These are phyloP conservation scores for Rhodotorula graminis DNA, from an alignment of 768 basidiomycete species.

Conservation along the genomic window DNA sequence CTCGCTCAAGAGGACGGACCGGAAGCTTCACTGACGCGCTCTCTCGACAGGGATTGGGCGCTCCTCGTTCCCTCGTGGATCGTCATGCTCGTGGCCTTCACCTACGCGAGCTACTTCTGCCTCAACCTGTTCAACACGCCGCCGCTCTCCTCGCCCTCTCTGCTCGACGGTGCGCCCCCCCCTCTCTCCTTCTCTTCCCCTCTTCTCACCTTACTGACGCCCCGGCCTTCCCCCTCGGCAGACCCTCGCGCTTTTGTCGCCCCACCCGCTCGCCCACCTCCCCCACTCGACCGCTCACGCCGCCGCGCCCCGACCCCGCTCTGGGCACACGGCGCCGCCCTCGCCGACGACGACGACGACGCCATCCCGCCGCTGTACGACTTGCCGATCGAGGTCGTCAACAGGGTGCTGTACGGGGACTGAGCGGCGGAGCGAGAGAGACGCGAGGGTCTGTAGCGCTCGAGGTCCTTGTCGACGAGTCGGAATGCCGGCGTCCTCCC, in stretches of 20 bases:
- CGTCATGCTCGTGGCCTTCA: slow-evolving; percentile 63
- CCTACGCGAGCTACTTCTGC: slow-evolving; percentile 71
- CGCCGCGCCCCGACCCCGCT: slow-evolving; percentile 48
- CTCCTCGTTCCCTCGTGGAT: slow-evolving; percentile 74
- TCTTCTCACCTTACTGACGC: background rate
- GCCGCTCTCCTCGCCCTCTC: slow-evolving; percentile 50
- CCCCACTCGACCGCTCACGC: background rate
- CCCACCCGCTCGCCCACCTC: background rate
- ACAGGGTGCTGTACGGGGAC: slow-evolving; percentile 60
- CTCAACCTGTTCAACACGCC: slow-evolving; percentile 70
- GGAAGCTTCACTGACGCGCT: background rate
- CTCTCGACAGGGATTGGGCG: slow-evolving; percentile 68
- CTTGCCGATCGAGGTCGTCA: slow-evolving; percentile 74
- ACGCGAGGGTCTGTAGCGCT: no score
- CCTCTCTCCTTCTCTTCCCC: background rate
- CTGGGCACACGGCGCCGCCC: slow-evolving; percentile 51
- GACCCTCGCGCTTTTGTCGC: slow-evolving; percentile 6
- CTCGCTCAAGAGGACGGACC: background rate
- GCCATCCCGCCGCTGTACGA: slow-evolving; percentile 68
- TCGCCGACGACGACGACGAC: slow-evolving; percentile 36
- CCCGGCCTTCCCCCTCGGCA: background rate
- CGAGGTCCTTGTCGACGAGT: no score
- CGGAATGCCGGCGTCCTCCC: no score
- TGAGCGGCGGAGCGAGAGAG: background rate
- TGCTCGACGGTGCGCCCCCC: background rate